Evolutionary conservation across 1,284 basidiomycete genomes (phyloP), one percentile per base, ranked within the genome.

Genomic region (Butyriboletus appendiculatus): DNA sequence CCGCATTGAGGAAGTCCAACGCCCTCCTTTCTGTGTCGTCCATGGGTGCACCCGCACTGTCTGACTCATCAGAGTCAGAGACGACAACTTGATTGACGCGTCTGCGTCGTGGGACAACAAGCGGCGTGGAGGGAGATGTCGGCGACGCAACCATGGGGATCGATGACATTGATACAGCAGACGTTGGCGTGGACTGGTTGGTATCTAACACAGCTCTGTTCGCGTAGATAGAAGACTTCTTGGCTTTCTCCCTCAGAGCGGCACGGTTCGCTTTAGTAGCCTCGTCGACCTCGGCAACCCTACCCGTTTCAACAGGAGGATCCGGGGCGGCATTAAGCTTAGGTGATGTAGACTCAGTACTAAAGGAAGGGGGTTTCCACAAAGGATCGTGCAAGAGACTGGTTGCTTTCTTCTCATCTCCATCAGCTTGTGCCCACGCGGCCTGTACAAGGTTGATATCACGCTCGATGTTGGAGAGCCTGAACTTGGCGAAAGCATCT

Each of bases 1-100:
- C 84, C 14, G 79, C 79, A 63, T 98, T 98, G 77, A 98, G 94
- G 69, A 94, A 96, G n/a, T 86, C 78, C 45, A 96, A 72, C 8
- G 90, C 88, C 64, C 73, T 83, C 72, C 59, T 77, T 56, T 72
- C 67, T 49, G 42, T 57, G 47, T 46, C 65, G 58, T 38, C 68
- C 32, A 53, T 59, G 44, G 62, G 41, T 46, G 55, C 20, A 50
- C 54, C 33, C 56, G 75, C 77, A 41, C 74, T 75, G 24, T 76
- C 70, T 59, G 68, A 79, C 6, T 69, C 75, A 52, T 90, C 87
- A 6, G 83, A 85, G 48, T 91, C 90, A 1, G 88, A 90, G 32
- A 87, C 67, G 26, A 88, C 76, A 52, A 81, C 70, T 56, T 84
- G 81, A 64, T 81, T 84, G 30, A 75, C 66, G 40, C 82, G 77